Evolutionary conservation across 2,329 filamentous ascomycete genomes (phyloP).

Genomic region (Venturia pyrina): DNA sequence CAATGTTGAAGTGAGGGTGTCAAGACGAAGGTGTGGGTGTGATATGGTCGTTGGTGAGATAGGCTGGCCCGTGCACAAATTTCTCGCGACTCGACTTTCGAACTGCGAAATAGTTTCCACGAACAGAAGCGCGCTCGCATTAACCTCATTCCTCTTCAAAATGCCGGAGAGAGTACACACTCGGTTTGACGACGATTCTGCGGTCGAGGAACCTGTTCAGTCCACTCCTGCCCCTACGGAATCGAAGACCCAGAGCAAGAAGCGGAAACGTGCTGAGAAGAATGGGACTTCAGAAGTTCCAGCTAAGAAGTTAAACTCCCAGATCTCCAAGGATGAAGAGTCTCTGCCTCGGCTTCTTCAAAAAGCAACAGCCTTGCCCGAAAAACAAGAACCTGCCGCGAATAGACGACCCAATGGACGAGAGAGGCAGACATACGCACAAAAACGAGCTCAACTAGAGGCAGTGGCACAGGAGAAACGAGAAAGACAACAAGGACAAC

Average conservation of each 20-base stretch:
- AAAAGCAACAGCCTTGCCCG: neutral
- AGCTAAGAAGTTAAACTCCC: neutral
- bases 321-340: neutral
- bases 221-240: neutral
- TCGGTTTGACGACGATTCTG: conserved; percentile 25
- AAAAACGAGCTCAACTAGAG: neutral
- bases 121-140: too few relatives aligned
- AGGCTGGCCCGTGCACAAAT: neutral
- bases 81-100: neutral
- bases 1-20: too few relatives aligned
- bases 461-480: neutral
- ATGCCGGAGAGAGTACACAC: conserved; percentile 35
- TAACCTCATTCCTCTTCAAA: conserved; percentile 12
- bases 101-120: neutral
- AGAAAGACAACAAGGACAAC: neutral
- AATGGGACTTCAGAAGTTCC: neutral
- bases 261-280: conserved; percentile 21
- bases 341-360: neutral
- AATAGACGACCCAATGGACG: conserved; percentile 4
- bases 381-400: neutral
- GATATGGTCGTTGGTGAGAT: neutral
- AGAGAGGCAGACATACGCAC: neutral
- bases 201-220: neutral
- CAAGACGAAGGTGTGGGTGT: neutral
- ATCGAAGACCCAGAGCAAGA: conserved; percentile 19